A percentile compares a stretch with the other conserved stretches of the same genome.
Conservation (phyloP, 805 yeast species). For the Wickerhamomyces chambardii region DNA sequence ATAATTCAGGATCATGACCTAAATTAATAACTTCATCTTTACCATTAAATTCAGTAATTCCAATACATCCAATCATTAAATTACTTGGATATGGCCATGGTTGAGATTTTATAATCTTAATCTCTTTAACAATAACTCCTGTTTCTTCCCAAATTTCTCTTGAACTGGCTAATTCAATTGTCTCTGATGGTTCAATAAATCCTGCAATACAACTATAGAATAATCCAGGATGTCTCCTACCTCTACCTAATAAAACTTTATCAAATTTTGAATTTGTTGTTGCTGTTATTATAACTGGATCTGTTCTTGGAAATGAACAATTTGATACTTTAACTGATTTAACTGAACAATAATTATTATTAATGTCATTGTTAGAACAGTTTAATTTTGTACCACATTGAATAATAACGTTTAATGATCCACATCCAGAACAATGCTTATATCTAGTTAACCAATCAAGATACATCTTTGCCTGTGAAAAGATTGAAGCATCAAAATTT, state of each 20-base stretch:
- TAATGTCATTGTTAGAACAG: slow-evolving; percentile 33
- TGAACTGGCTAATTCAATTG: slow-evolving; percentile 78
- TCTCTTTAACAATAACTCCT: slow-evolving; percentile 57
- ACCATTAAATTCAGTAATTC: slow-evolving; percentile 62
- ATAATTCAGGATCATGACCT: slow-evolving; percentile 79
- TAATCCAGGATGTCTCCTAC: slow-evolving; percentile 46
- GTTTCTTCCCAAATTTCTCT: slow-evolving; percentile 96
- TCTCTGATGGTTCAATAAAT: slow-evolving; percentile 92
- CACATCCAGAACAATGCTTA: slow-evolving; percentile 86
- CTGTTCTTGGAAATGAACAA: slow-evolving; percentile 87
- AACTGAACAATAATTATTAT: slow-evolving; percentile 20
- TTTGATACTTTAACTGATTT: slow-evolving; percentile 49
- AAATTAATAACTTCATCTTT: slow-evolving; percentile 55
- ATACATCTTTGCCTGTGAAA: slow-evolving; percentile 76
- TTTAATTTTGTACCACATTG: slow-evolving; percentile 58
- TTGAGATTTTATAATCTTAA: slow-evolving; percentile 64
- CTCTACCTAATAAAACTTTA: slow-evolving; percentile 63
- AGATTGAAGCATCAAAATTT: slow-evolving; percentile 50
- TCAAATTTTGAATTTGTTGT: slow-evolving; percentile 52
- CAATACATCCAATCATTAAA: slow-evolving; percentile 90
- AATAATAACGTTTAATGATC: slow-evolving; percentile 45
- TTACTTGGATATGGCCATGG: slow-evolving; percentile 98
- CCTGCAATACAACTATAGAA: slow-evolving; percentile 91
- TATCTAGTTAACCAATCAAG: slow-evolving; percentile 78
- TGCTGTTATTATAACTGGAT: slow-evolving; percentile 80